Evolutionary conservation across 1,284 basidiomycete genomes (phyloP), one percentile per base, ranked within the genome.

Genomic region (Ustanciosporium gigantosporum): DNA sequence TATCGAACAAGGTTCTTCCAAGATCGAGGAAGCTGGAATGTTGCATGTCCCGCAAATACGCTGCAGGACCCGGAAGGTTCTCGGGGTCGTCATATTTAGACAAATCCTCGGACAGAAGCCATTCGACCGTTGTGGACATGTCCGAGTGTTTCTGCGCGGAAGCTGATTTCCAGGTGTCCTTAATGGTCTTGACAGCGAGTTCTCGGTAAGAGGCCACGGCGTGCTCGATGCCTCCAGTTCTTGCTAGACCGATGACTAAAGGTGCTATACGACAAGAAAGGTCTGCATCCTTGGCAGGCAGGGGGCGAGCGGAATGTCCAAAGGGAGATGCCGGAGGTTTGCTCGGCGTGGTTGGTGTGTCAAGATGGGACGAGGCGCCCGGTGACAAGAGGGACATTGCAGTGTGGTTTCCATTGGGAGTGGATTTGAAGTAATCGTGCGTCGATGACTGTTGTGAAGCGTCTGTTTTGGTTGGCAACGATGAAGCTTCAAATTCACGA

Each of bases 161-260:
- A 3, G 44, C 45, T 0, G 46, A 32, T 5, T 31, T 40, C 48
- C 65, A 51, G 5, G 86, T 82, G 14, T 83, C 82, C 51, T 83
- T 81, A 19, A 93, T 82, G 48, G 88, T 86, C 9, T 79, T 80
- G 48, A 91, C 80, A 9, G 87, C 88, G 1, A 85, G 84, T 36
- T 89, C 87, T 60, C 88, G 82, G 88, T 91, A 97, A 13, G 86
- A 84, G 2, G 82, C 68, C 14, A 87, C 81, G 0, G 88, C 84
- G 39, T 86, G 85, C 29, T 87, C 87, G 29, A 90, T 78, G 5
- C 87, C 87, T 23, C 84, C 85, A 2, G 90, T 91, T 50, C 88
- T 83, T 15, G 86, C 79, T 29, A 97, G 82, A 1, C 89, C 89
- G 23, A 86, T 82, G 20, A 95, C 77, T 40, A 92, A 78, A 0